Evolutionary conservation across 495 filamentous ascomycete genomes (phyloP), one percentile per base, ranked within the genome.

Genomic region (Hypoxylon lienhwacheense): DNA sequence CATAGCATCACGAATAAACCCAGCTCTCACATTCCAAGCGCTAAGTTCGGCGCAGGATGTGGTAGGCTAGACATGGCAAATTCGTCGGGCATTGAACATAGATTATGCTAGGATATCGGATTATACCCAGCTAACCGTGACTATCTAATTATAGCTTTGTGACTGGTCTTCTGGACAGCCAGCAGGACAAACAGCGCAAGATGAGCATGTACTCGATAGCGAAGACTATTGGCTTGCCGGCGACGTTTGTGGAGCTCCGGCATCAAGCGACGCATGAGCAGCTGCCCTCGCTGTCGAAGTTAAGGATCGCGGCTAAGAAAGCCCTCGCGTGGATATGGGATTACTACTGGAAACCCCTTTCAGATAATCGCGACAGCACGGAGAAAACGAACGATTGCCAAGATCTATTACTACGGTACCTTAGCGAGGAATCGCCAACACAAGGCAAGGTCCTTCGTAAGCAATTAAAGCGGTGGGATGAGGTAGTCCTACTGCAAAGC

Each of bases 191-290:
- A 43, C 75, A 77, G 33, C 82, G 83, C 49, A 87, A 87, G 51
- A 77, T 82, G 63, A 85, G 85, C 64, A 96, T 97, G 91, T 91
- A 90, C 66, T 77, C 83, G 22, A 77, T 91, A 7, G 91, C 91
- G 1, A 77, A 81, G 59, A 83, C 83, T 42, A 77, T 93, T 12
- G 86, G 84, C 0, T 75, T 97, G 15, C 90, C 91, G 3, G 83
- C 85, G 5, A 84, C 87, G 0, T 93, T 96, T 67, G 91, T 97
- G 26, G 91, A 96, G 71, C 73, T 96, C 42, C 78, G 92, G 12
- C 92, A 97, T 64, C 86, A 93, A 66, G 88, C 88, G 24, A 93
- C 90, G 28, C 92, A 97, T 68, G 87, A 90, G 55, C 86, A 90
- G 61, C 71, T 96, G 45, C 91, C 92, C 0, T 81, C 83, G 0